A percentile compares a stretch with the other conserved stretches of the same genome.
phyloP scores from a whole-genome alignment of 805 yeast genomes.

The Candida insectalens region DNA sequence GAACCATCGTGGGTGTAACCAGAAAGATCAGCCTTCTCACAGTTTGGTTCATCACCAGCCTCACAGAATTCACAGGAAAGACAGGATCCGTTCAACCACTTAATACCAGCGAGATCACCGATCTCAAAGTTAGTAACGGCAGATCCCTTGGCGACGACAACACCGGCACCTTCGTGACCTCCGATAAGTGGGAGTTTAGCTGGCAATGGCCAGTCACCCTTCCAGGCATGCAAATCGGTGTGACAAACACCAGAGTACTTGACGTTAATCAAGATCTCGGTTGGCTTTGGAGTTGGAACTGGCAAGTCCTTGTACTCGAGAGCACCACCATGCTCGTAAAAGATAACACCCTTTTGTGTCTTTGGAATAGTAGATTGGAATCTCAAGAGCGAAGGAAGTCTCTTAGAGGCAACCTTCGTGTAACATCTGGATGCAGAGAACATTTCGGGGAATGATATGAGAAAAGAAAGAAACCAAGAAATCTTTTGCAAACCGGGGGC shows the following conservation, averaged over 20 bases:
- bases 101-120: constrained; percentile 60
- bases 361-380: constrained; percentile 37
- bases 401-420: constrained; percentile 4
- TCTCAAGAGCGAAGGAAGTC: constrained; percentile 13
- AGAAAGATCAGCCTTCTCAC: constrained; percentile 58
- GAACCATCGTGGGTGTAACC: constrained; percentile 69
- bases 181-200: constrained; percentile 54
- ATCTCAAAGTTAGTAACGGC: constrained; percentile 50
- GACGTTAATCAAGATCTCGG: constrained; percentile 54
- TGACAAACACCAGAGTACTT: constrained; percentile 71
- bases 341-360: constrained; percentile 63
- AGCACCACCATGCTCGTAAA: constrained; percentile 56
- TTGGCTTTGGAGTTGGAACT: constrained; percentile 57
- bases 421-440: constrained; percentile 9
- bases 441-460: constrained; percentile 8
- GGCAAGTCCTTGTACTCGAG: constrained; percentile 63
- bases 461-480: neutral
- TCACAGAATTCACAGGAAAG: constrained; percentile 57
- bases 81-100: constrained; percentile 64
- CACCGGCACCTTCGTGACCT: constrained; percentile 71
- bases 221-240: constrained; percentile 69
- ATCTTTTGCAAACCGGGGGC: no score
- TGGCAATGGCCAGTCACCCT: constrained; percentile 61
- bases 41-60: constrained; percentile 50
- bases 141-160: constrained; percentile 54